A percentile compares a stretch with the other conserved stretches of the same genome.
These are phyloP conservation scores for Amanita muscaria DNA, from an alignment of 768 basidiomycete species.

Conservation along the genomic window DNA sequence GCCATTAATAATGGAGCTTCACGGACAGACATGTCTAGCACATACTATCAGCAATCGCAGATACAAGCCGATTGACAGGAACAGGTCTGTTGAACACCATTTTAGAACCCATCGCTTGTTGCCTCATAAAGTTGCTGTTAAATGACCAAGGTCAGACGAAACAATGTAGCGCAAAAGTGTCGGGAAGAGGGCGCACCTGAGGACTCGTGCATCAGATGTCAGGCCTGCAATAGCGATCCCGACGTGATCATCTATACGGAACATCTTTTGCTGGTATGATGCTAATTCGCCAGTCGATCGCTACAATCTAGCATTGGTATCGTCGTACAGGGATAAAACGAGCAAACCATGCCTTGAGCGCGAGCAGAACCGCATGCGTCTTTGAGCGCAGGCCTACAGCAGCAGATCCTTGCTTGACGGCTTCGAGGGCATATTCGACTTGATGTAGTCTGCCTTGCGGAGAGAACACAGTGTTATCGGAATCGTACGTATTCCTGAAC, in stretches of 20 bases:
- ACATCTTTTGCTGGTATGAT: constrained; percentile 99
- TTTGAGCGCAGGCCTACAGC: constrained; percentile 93
- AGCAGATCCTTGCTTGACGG: constrained; percentile 99
- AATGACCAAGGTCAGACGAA: background rate
- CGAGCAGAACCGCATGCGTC: constrained; percentile 87
- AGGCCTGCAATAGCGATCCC: constrained; percentile 99
- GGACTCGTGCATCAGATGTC: constrained; percentile 94
- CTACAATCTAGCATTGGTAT: constrained; percentile 30
- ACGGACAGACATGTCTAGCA: constrained; percentile 13
- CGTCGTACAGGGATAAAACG: background rate
- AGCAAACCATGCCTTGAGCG: constrained; percentile 65
- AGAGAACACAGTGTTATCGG: constrained; percentile 95
- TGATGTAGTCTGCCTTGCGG: constrained; percentile 96
- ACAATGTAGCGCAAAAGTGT: background rate
- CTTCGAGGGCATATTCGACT: constrained; percentile 97
- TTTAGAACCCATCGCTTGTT: constrained; percentile 90
- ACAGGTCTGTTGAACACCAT: constrained; percentile 96
- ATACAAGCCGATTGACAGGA: constrained; percentile 89
- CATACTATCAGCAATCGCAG: constrained; percentile 91
- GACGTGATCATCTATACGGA: constrained; percentile 97
- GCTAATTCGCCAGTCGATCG: constrained; percentile 96
- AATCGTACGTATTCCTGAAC: constrained; percentile 97
- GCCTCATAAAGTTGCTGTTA: constrained; percentile 94
- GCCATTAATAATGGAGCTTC: too few relatives aligned
- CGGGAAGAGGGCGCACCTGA: constrained; percentile 52